Conservation (phyloP, 139 green algal genomes). For the Chlorella sp. region DNA sequence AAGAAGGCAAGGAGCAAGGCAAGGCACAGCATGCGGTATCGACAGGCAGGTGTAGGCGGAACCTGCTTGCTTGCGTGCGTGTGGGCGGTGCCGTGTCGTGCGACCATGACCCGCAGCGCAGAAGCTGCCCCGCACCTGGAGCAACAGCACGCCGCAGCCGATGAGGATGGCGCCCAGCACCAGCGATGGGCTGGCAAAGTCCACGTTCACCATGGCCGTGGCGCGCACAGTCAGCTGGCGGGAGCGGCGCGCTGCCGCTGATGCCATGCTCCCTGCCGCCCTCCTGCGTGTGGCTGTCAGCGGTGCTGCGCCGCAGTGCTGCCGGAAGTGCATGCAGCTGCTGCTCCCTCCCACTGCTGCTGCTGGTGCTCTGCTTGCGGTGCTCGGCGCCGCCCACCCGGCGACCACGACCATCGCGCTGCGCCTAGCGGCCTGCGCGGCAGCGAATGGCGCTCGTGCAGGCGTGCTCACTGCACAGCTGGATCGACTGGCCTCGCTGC, state of each 20-base stretch:
- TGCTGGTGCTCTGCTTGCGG: too few species aligned
- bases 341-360: too few species aligned
- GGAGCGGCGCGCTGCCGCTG: neutral
- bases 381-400: too few species aligned
- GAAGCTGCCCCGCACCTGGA: conserved; percentile 45
- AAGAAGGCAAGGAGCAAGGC: neutral
- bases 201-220: conserved; percentile 62
- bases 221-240: neutral
- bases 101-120: neutral
- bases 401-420: too few species aligned
- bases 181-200: conserved; percentile 52
- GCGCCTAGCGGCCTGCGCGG: too few species aligned
- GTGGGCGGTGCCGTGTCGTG: neutral
- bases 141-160: conserved; percentile 46
- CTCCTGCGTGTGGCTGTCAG: neutral
- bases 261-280: neutral
- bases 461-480: too few species aligned
- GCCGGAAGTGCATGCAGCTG: too few species aligned
- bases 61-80: neutral
- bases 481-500: too few species aligned
- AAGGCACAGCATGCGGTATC: neutral
- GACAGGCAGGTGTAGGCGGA: neutral
- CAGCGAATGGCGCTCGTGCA: too few species aligned
- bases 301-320: neutral
- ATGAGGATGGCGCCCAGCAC: conserved; percentile 49